These are phyloP conservation scores for Tulasnella sp. DNA, from an alignment of 768 basidiomycete species.

Conservation along the genomic window DNA sequence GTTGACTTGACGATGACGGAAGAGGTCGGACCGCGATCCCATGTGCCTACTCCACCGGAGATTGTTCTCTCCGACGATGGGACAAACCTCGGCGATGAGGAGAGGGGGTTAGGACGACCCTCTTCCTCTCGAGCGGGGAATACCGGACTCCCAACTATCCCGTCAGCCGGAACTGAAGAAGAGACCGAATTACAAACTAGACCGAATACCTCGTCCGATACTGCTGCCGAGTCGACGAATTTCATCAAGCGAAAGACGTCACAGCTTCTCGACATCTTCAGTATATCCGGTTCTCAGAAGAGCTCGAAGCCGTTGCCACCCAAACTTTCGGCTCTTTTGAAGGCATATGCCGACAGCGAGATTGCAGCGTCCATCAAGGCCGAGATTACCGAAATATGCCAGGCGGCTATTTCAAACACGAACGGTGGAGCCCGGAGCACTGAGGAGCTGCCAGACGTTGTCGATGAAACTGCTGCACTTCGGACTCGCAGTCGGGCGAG, in stretches of 20 bases:
- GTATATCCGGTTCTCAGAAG: constrained; percentile 38
- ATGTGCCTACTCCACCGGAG: constrained; percentile 26
- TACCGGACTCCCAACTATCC: constrained; percentile 40
- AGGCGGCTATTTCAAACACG: constrained; percentile 26
- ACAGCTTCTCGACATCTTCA: constrained; percentile 61
- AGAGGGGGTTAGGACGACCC: constrained; percentile 48
- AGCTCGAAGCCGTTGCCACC: constrained; percentile 46
- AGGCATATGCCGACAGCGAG: constrained; percentile 63
- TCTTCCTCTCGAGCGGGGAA: constrained; percentile 32
- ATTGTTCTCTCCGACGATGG: constrained; percentile 35
- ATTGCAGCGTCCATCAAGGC: constrained; percentile 58
- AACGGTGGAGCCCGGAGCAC: constrained; percentile 39
- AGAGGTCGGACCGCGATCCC: constrained; percentile 38
- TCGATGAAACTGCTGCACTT: constrained; percentile 59
- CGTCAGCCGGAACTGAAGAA: constrained; percentile 42
- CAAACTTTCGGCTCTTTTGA: constrained; percentile 66
- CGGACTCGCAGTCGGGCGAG: constrained; percentile 75
- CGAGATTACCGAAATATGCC: constrained; percentile 50
- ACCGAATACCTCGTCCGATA: constrained; percentile 42
- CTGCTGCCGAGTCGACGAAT: constrained; percentile 36
- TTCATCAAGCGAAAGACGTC: constrained; percentile 72
- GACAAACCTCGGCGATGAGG: constrained; percentile 60
- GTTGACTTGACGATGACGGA: constrained; percentile 69
- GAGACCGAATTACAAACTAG: constrained; percentile 55
- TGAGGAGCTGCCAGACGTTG: constrained; percentile 60